Conservation (phyloP, 2,329 filamentous ascomycete genomes). For the Botrytis deweyae region DNA sequence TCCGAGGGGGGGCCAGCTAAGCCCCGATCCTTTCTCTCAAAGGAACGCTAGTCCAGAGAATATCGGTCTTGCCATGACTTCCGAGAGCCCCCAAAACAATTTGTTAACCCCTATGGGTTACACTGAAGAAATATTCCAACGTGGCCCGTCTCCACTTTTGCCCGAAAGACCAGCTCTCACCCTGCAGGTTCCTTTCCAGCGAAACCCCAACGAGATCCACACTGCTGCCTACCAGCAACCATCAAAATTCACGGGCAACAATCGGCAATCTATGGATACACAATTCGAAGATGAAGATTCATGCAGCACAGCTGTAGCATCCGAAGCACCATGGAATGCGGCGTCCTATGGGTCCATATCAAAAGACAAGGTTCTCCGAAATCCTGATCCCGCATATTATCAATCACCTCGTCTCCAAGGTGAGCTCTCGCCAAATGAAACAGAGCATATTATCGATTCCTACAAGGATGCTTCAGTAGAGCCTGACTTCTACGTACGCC, state of each 20-base stretch:
- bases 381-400: conserved; percentile 15
- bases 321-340: conserved; percentile 22
- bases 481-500: conserved; percentile 15
- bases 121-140: conserved; percentile 27
- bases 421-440: conserved; percentile 16
- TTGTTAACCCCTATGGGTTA: conserved; percentile 11
- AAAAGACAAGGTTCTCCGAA: not conserved
- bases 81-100: conserved; percentile 15
- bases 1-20: conserved; percentile 22
- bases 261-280: conserved; percentile 36
- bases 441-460: conserved; percentile 16
- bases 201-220: conserved; percentile 23
- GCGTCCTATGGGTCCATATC: not conserved
- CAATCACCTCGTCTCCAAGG: not conserved
- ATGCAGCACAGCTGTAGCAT: conserved; percentile 18
- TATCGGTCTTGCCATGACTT: conserved; percentile 38
- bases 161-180: conserved; percentile 37
- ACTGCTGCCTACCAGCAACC: conserved; percentile 17
- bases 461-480: conserved; percentile 17
- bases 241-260: conserved; percentile 20
- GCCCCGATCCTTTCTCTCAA: conserved; percentile 37
- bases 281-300: conserved; percentile 38
- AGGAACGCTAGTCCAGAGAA: conserved; percentile 35
- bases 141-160: conserved; percentile 35
- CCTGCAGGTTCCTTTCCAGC: conserved; percentile 30